Evolutionary conservation across 75 land plant genomes (phyloP), one percentile per base, ranked within the genome.

Genomic region (Picea sitchensis): DNA sequence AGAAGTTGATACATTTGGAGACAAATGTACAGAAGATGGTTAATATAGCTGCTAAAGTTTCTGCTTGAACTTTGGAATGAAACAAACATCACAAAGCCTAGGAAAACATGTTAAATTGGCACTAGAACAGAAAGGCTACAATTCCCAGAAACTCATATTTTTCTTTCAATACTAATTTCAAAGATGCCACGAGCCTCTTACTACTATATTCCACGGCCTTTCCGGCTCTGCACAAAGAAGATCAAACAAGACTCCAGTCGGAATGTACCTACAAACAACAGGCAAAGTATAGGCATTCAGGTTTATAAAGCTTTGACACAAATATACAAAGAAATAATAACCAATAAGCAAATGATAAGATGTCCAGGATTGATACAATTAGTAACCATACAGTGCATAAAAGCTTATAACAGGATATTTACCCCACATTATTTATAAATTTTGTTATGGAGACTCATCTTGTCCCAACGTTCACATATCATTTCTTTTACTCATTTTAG

Each of bases 231-330:
- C 83, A 87, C 98, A 95, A 59, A 97, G 84, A 76, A 97, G 90
- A 84, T 97, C 99, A 88, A 91, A 97, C n/a, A 97, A 92, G 74
- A 93, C 99, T 51, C 98, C 99, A 32, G 84, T 94, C 13, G 99
- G 99, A 80, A 96, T 87, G 69, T 96, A 86, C 99, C 99, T 96
- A 83, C 58, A 41, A 72, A 47, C 23, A 20, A 41, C 8, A 23
- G 3, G 31, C 36, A 41, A 5, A 20, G 54, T 44, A 47, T 5
- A 44, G 67, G 11, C 56, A 44, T 41, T 71, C 26, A 71, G 47
- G 56, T 71, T 44, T 17, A 51, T 67, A 20, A 67, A 67, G 44
- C 54, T 20, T 36, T 71, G 7, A 21, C 54, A 71, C n/a, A 71
- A 41, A 38, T 41, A 14, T 44, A 71, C 51, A 71, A 71, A 69